These are phyloP conservation scores for Monilinia fructicola DNA, from an alignment of 2,329 filamentous ascomycete genomes.

Conservation along the genomic window DNA sequence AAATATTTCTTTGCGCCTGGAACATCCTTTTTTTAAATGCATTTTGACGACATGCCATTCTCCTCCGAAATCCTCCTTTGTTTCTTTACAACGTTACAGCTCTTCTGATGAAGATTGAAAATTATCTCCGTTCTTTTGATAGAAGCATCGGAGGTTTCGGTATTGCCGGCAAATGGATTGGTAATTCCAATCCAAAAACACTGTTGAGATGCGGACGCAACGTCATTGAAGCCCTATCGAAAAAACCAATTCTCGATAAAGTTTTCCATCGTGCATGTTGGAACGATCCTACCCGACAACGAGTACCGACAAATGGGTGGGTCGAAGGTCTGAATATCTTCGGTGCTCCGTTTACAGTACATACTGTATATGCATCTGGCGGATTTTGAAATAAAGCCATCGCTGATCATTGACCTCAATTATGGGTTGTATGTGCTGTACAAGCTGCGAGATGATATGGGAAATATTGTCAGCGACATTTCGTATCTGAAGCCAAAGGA, in stretches of 20 bases:
- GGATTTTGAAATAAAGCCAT: too few relatives aligned
- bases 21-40: background rate
- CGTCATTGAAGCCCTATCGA: background rate
- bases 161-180: constrained; percentile 7
- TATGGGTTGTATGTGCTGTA: background rate
- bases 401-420: background rate
- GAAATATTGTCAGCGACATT: background rate
- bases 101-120: constrained; percentile 3
- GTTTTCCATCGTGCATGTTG: background rate
- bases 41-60: background rate
- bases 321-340: background rate
- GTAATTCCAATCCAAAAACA: constrained; percentile 1
- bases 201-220: background rate
- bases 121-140: constrained; percentile 21
- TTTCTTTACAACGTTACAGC: background rate
- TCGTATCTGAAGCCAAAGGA: background rate
- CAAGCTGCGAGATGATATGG: background rate
- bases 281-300: background rate
- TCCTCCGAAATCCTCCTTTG: constrained; percentile 13
- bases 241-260: background rate
- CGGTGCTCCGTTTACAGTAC: too few relatives aligned
- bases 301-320: background rate
- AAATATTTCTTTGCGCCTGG: background rate
- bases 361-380: too few relatives aligned
- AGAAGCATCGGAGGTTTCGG: background rate